Evolutionary conservation across 2,329 filamentous ascomycete species (phyloP).

Genomic region (Aotearoamyces nothofagi): DNA sequence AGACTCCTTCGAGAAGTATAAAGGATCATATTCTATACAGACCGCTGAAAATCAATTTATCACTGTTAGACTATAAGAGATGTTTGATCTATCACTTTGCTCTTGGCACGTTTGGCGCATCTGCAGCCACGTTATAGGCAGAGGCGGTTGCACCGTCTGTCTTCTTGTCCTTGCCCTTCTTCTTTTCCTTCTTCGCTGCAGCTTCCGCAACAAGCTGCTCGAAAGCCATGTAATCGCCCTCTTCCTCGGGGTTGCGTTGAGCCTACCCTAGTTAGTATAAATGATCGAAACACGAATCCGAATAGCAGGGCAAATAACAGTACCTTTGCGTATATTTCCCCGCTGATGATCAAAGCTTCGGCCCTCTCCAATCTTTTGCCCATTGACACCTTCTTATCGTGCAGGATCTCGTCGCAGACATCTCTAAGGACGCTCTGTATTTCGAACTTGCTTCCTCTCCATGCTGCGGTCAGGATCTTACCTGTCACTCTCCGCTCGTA

Average conservation of each 20-base stretch:
- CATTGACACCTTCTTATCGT: conserved; percentile 62
- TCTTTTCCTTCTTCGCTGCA: conserved; percentile 79
- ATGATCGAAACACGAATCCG: too few relatives aligned
- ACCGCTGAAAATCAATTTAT: too few relatives aligned
- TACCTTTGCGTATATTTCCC: conserved; percentile 82
- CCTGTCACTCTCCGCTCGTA: conserved; percentile 93
- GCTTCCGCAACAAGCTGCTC: conserved; percentile 96
- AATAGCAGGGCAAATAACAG: too few relatives aligned
- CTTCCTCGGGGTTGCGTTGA: conserved; percentile 80
- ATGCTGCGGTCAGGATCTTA: conserved; percentile 94
- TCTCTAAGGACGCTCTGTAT: conserved; percentile 92
- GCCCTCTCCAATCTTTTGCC: conserved; percentile 83
- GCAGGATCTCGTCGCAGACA: conserved; percentile 79
- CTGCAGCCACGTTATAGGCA: conserved; percentile 18
- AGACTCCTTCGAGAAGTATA: too few relatives aligned
- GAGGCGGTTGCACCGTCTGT: conserved; percentile 7
- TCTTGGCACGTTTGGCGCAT: conserved; percentile 25
- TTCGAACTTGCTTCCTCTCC: conserved; percentile 93
- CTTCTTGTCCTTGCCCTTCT: conserved; percentile 43
- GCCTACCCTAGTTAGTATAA: conserved; percentile 44
- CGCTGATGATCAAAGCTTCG: conserved; percentile 75
- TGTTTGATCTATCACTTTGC: background rate
- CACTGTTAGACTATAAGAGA: too few relatives aligned
- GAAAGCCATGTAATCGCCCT: conserved; percentile 97
- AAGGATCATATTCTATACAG: too few relatives aligned